Evolutionary conservation across 2,329 filamentous ascomycete species (phyloP).

Genomic region (Penicillium sp.): DNA sequence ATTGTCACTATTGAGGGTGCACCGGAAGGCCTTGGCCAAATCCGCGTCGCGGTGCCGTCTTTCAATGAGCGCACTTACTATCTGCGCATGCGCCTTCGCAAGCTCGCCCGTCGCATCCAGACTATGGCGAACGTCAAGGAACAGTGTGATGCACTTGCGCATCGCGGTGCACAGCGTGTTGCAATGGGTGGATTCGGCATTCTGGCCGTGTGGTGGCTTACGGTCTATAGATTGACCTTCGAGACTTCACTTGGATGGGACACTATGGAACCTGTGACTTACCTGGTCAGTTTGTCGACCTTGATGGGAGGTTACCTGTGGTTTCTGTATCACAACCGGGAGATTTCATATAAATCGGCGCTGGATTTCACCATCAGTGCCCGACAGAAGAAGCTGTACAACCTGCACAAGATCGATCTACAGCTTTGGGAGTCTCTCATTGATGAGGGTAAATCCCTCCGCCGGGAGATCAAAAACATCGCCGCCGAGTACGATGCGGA

Average conservation of each 20-base stretch:
- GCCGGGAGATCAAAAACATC: constrained; percentile 76
- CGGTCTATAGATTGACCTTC: constrained; percentile 70
- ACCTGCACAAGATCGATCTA: constrained; percentile 72
- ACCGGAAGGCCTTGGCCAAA: constrained; percentile 60
- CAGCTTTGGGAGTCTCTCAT: constrained; percentile 75
- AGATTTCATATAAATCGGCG: constrained; percentile 82
- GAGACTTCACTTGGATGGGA: constrained; percentile 83
- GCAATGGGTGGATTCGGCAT: constrained; percentile 77
- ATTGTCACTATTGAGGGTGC: constrained; percentile 77
- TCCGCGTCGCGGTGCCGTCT: constrained; percentile 78
- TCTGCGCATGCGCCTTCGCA: constrained; percentile 73
- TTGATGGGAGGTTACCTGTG: constrained; percentile 90
- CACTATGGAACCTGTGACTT: constrained; percentile 86
- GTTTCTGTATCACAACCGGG: constrained; percentile 90
- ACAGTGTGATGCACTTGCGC: constrained; percentile 77
- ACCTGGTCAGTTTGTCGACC: constrained; percentile 80
- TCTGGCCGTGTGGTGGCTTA: constrained; percentile 75
- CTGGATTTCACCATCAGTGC: constrained; percentile 83
- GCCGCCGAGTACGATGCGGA: constrained; percentile 88
- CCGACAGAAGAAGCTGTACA: constrained; percentile 75
- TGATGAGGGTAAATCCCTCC: constrained; percentile 74
- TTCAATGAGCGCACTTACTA: constrained; percentile 92
- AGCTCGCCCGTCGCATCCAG: constrained; percentile 68
- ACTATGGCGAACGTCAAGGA: constrained; percentile 72
- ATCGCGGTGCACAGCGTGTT: constrained; percentile 73